phyloP scores from a whole-genome alignment of 1,284 basidiomycete species.

The Mixia osmundae region DNA sequence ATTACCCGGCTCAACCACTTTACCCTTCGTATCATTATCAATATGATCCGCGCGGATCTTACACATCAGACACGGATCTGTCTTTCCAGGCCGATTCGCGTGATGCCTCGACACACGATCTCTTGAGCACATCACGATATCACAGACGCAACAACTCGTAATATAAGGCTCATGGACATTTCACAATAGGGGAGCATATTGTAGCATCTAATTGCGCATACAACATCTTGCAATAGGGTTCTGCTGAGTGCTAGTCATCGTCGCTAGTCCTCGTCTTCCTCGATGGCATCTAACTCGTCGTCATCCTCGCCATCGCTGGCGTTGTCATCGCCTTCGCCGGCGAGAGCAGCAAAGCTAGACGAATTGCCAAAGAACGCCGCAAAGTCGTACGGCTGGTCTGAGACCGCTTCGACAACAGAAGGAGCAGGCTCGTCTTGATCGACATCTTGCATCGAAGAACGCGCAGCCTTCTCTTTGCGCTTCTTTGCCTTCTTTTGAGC shows the following conservation, averaged over 20 bases:
- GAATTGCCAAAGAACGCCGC: constrained; percentile 12
- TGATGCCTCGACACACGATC: too few relatives aligned
- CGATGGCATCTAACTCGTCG: not conserved
- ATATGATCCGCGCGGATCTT: too few relatives aligned
- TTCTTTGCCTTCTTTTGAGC: constrained; percentile 18
- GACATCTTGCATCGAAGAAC: constrained; percentile 3
- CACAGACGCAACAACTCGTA: too few relatives aligned
- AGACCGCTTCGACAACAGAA: not conserved
- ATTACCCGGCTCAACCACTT: too few relatives aligned
- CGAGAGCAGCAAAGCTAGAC: constrained; percentile 1
- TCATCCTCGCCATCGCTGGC: not conserved
- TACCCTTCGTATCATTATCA: too few relatives aligned
- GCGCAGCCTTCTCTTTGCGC: constrained; percentile 8
- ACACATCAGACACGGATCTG: too few relatives aligned
- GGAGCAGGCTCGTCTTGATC: constrained; percentile 1
- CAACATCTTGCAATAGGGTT: too few relatives aligned
- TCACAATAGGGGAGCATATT: not conserved
- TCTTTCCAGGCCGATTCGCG: too few relatives aligned
- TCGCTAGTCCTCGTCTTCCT: not conserved
- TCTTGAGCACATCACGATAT: too few relatives aligned
- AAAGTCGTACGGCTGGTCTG: constrained; percentile 10
- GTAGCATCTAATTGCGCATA: too few relatives aligned
- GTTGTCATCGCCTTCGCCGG: too few relatives aligned
- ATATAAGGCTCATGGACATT: not conserved
- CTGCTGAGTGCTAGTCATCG: not conserved